Evolutionary conservation across 495 filamentous ascomycete genomes (phyloP).

Genomic region (Cairneyella variabilis): DNA sequence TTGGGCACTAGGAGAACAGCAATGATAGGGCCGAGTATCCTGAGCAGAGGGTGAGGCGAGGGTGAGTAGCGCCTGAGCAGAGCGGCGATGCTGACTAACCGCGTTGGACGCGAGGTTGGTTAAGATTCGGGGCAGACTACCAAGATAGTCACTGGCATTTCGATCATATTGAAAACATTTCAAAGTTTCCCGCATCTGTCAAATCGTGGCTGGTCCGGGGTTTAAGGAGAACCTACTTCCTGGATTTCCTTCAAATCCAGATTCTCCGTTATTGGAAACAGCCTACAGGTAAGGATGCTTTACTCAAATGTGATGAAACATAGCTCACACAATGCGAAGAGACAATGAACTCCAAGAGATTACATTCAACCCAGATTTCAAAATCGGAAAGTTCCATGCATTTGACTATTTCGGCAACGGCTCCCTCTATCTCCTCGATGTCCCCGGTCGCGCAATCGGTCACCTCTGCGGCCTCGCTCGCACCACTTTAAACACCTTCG

Average conservation of each 20-base stretch:
- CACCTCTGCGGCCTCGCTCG: constrained; percentile 55
- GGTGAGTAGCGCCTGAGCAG: too few relatives aligned
- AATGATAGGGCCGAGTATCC: too few relatives aligned
- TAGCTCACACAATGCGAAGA: too few relatives aligned
- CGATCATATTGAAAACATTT: constrained; percentile 44
- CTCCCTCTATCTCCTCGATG: constrained; percentile 46
- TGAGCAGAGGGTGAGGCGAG: too few relatives aligned
- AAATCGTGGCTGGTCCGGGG: constrained; percentile 54
- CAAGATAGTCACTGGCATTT: constrained; percentile 26
- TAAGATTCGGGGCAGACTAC: too few relatives aligned
- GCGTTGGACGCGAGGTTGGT: too few relatives aligned
- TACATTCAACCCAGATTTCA: constrained; percentile 27
- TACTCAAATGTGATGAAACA: too few relatives aligned
- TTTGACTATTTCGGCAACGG: constrained; percentile 55
- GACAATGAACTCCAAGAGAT: constrained; percentile 29
- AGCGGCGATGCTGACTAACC: too few relatives aligned
- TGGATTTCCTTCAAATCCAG: constrained; percentile 44
- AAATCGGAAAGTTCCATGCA: constrained; percentile 42
- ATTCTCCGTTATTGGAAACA: constrained; percentile 37
- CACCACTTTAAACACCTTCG: constrained; percentile 33
- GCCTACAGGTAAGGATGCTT: too few relatives aligned
- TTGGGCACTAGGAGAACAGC: too few relatives aligned
- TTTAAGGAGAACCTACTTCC: constrained; percentile 44
- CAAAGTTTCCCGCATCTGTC: constrained; percentile 42
- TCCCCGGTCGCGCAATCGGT: constrained; percentile 53